Evolutionary conservation across 2,329 filamentous ascomycete species (phyloP), one percentile per base, ranked within the genome.

Genomic region (Curvularia verruculosa): DNA sequence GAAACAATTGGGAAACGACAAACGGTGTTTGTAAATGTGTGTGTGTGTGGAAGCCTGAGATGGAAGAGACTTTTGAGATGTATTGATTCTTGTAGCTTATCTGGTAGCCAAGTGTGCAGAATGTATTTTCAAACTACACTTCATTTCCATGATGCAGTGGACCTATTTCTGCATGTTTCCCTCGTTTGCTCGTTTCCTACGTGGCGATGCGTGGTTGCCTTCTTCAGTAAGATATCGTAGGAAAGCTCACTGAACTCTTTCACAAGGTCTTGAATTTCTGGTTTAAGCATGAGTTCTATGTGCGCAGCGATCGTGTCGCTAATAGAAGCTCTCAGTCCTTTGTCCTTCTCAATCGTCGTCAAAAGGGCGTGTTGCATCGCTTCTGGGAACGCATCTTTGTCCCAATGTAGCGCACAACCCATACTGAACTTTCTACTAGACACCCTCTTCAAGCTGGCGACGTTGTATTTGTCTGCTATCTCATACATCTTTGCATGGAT

Each of bases 271-370:
- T 58, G 40, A 0, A 63, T 41, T 9, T 52, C 56, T 2, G 58
- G 50, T 13, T 65, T 58, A 0, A 50, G 55, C 6, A 65, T 19
- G 0, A 63, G 34, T 1, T n/a, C 19, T 24, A 64, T 54, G 39
- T 73, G 67, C 43, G 60, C 56, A 2, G 61, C 56, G 5, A 76
- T 61, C 0, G 59, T 71, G 12, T 67, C 54, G 9, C 62, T 56
- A 4, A 75, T 65, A 3, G 70, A 62, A 23, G 71, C 59, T n/a
- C 74, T 61, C 47, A 77, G 56, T 3, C 67, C 72, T 28, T 67
- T 71, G 54, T 76, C 69, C 0, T 55, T n/a, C 0, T 70, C 60
- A 0, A 64, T 60, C 0, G 71, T 75, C 0, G 61, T 65, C 9
- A 57, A 65, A 34, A 70, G 75, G 1, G 51, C 62, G 13, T 61